phyloP scores from a whole-genome alignment of 2,329 filamentous ascomycete genomes.

The Colletotrichum sp. region DNA sequence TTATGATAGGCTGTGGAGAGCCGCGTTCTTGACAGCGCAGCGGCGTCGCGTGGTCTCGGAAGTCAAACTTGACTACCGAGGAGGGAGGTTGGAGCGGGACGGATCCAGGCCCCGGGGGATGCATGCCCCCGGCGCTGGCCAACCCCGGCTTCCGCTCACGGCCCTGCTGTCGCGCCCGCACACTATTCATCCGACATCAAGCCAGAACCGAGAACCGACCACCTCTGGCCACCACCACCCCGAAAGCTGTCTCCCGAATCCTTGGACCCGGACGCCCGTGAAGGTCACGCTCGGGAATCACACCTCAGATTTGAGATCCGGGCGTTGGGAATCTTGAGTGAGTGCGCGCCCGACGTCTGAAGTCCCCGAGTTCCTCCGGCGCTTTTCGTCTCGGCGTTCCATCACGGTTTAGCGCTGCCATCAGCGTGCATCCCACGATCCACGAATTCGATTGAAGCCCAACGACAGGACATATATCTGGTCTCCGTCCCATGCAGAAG shows the following conservation, averaged over 20 bases:
- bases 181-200: background rate
- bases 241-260: background rate
- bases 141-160: background rate
- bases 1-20: background rate
- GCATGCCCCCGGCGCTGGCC: background rate
- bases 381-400: slow-evolving; percentile 1
- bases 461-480: background rate
- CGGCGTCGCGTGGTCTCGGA: slow-evolving; percentile 18
- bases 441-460: background rate
- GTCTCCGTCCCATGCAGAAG: background rate
- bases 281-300: background rate
- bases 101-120: background rate
- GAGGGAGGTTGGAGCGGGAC: slow-evolving; percentile 7
- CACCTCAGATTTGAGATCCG: background rate
- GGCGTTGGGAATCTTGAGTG: background rate
- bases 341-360: background rate
- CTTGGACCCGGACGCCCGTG: background rate
- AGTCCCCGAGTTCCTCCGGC: background rate
- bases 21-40: slow-evolving; percentile 15
- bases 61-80: slow-evolving; percentile 22
- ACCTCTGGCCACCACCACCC: background rate
- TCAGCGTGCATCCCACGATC: background rate
- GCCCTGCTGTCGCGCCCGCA: background rate
- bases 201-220: background rate
- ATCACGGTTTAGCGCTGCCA: background rate